phyloP scores from a whole-genome alignment of 352 stramenopile species.

The Elongisporangium senticosum region DNA sequence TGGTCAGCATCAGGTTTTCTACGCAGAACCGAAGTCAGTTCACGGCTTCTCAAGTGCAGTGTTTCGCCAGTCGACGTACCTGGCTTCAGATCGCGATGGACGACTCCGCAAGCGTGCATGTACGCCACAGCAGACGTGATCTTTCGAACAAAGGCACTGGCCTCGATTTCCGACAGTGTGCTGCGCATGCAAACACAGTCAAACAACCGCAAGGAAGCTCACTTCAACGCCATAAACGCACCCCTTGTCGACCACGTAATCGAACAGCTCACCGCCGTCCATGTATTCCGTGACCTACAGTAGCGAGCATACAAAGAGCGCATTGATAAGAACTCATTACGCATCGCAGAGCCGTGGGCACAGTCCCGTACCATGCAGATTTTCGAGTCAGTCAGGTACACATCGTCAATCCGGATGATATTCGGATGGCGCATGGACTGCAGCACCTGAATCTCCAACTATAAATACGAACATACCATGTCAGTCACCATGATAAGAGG shows the following conservation, averaged over 20 bases:
- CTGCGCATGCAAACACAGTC: conserved; percentile 10
- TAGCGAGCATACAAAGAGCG: conserved; percentile 2
- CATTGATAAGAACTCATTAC: not conserved
- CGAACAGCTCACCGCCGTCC: conserved; percentile 85
- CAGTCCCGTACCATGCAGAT: conserved; percentile 70
- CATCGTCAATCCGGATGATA: conserved; percentile 87
- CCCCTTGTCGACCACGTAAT: conserved; percentile 89
- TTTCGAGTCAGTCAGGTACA: conserved; percentile 79
- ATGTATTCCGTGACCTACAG: conserved; percentile 84
- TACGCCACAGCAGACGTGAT: conserved; percentile 88
- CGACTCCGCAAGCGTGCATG: conserved; percentile 83
- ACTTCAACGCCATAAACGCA: conserved; percentile 10
- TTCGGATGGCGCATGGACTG: conserved; percentile 86
- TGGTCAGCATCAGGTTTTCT: conserved; percentile 86
- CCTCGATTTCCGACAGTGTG: conserved; percentile 84
- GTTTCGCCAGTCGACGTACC: conserved; percentile 18
- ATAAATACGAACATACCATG: not conserved
- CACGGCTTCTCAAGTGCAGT: not conserved
- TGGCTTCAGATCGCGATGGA: conserved; percentile 88
- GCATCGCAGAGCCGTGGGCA: not conserved
- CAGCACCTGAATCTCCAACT: conserved; percentile 89
- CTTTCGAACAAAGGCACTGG: conserved; percentile 82
- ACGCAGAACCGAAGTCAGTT: conserved; percentile 2
- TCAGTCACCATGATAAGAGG: not conserved
- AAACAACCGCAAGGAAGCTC: not conserved